Base-by-base conservation (phyloP, 2,329 filamentous ascomycete species). In the Trichophyton rubrum region DNA sequence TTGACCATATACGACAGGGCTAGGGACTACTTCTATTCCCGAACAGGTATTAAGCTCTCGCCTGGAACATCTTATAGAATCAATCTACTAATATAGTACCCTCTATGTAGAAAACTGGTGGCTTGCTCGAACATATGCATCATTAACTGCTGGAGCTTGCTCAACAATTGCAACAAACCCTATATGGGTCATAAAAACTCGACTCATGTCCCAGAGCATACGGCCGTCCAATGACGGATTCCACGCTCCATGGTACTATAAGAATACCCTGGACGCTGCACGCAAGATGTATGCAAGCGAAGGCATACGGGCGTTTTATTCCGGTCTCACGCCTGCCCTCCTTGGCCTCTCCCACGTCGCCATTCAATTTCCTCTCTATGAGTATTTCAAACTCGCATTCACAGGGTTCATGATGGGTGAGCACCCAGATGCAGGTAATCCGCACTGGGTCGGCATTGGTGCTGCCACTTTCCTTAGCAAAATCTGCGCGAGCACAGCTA, bases 161-260 rank as follows among this genome's bases (percentile, higher is more conserved):
- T 96, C 91, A 66, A 99, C 93, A 3, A 81, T 97, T 64, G 88
- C 87, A 64, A 99, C 93, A 24, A 99, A 97, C 73, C 93, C 93
- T 0, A 99, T 99, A 63, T 99, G 93, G 93, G 93, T 99, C 41
- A 96, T 99, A 77, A 99, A 99, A 76, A 99, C 93, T 56, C 83
- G 93, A 66, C 82, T 99, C 67, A 97, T 97, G 93, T 96, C 93
- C 41, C 93, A 97, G 77, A 85, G 82, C 65, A 73, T 78, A 33
- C 60, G 61, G 15, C 58, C 63, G 8, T 61, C 61, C n/a, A 41
- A 51, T 5, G 70, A 80, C 72, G 70, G 78, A 73, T 70, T 74
- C 70, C 72, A 78, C 74, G 70, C 78, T 70, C 69, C 78, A 73
- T 97, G 91, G 90, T 88, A 96, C 71, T 99, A 99, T 74, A 83